A percentile compares a stretch with the other conserved stretches of the same genome.
phyloP scores from a whole-genome alignment of 2,329 filamentous ascomycete genomes.

The Alternaria arbusti region DNA sequence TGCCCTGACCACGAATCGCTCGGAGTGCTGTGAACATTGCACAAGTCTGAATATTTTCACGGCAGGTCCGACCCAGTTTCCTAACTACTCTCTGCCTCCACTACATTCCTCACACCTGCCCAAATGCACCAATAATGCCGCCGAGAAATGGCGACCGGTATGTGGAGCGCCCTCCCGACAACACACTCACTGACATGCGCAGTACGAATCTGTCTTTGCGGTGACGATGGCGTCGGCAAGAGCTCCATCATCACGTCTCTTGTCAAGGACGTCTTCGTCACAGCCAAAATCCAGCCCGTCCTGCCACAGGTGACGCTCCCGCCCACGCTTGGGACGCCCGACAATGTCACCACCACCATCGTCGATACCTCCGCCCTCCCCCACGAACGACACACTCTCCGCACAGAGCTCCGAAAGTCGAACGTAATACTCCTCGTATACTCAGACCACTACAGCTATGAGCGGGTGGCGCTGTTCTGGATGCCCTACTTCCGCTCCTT shows the following conservation, averaged over 20 bases:
- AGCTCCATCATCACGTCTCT: slow-evolving; percentile 81
- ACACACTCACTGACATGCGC: slow-evolving; percentile 11
- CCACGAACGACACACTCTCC: slow-evolving; percentile 86
- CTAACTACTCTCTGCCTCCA: neutral
- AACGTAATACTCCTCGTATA: slow-evolving; percentile 98
- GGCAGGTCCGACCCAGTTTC: neutral
- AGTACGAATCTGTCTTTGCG: slow-evolving; percentile 95
- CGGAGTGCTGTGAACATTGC: neutral
- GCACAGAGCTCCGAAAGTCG: slow-evolving; percentile 93
- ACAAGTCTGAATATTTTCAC: neutral
- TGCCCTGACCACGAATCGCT: neutral
- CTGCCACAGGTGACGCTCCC: slow-evolving; percentile 95
- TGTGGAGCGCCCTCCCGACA: slow-evolving; percentile 12
- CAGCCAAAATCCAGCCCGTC: slow-evolving; percentile 91
- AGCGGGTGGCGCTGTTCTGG: slow-evolving; percentile 96
- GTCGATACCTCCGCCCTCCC: slow-evolving; percentile 96
- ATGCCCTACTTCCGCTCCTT: slow-evolving; percentile 97
- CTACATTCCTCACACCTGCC: neutral
- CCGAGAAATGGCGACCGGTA: slow-evolving; percentile 37
- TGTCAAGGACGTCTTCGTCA: slow-evolving; percentile 96
- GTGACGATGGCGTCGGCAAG: slow-evolving; percentile 75
- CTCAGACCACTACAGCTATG: slow-evolving; percentile 98
- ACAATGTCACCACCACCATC: slow-evolving; percentile 96
- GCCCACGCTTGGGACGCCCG: slow-evolving; percentile 87
- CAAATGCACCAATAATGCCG: slow-evolving; percentile 27